Base-by-base conservation (phyloP, 2,329 filamentous ascomycete species). In the Ilyonectria destructans region DNA sequence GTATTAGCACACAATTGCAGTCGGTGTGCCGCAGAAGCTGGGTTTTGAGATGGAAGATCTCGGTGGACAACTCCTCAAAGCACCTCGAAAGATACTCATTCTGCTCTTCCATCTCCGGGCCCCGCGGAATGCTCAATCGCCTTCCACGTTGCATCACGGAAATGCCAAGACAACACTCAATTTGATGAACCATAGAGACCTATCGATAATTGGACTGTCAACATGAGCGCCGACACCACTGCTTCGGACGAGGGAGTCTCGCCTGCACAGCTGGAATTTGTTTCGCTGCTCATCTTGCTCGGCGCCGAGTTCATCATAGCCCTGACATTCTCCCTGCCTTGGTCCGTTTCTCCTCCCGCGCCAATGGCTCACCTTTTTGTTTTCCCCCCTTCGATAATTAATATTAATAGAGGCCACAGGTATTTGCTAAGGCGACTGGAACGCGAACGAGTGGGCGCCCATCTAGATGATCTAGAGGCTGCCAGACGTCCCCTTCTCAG, bases 281-380 rank as follows among this genome's bases (percentile, higher is more conserved):
- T 55, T 55, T 37, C 29, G 26, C 51, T 55, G 31, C 51, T 55
- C 51, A 55, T 55, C 51, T 55, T 37, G 7, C 19, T 55, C 35
- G 21, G 26, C 31, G 31, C 31, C n/a, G 33, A 37, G 29, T 55
- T 33, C 26, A n/a, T 55, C 35, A 55, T 55, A 55, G 31, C 51
- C 33, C 33, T 55, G 35, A 55, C 23, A 21, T 31, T 37, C 51
- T 55, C 19, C 51, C 19, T 37, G 33, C 35, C 31, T 55, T 55
- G 51, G 51, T 55, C 29, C 4, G 51, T 37, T 55, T 37, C 51
- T 33, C 31, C 51, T 55, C 51, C 29, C 51, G 21, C 35, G 19
- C 51, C 49, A 55, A 55, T 55, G 51, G 51, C 31, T 55, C 29
- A 9, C 51, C 21, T 31, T 31, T 35, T 31, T 26, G 23, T 23